phyloP scores from a whole-genome alignment of 2,329 filamentous ascomycete species.

The Purpureocillium lavendulum region DNA sequence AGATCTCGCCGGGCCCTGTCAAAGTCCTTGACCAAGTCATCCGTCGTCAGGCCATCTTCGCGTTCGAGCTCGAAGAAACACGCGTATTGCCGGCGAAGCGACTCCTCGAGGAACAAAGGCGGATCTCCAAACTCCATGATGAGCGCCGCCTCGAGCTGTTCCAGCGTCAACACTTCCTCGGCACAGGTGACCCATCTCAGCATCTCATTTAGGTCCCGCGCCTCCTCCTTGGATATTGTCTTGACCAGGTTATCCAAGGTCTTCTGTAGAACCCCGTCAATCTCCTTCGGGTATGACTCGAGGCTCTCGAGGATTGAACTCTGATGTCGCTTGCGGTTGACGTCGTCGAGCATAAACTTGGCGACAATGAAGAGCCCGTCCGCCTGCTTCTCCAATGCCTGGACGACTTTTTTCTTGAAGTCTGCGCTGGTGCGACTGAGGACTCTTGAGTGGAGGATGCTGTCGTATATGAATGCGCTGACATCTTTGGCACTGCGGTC shows the following conservation, averaged over 20 bases:
- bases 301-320: conserved; percentile 35
- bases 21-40: conserved; percentile 29
- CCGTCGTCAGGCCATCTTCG: conserved; percentile 33
- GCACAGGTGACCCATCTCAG: conserved; percentile 37
- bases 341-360: conserved; percentile 41
- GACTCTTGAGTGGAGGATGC: conserved; percentile 28
- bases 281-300: conserved; percentile 32
- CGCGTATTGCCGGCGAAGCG: conserved; percentile 33
- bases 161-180: conserved; percentile 31
- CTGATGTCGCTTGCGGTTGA: conserved; percentile 34
- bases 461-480: conserved; percentile 29
- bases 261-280: conserved; percentile 31
- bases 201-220: conserved; percentile 36
- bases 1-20: conserved; percentile 21
- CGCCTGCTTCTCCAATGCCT: conserved; percentile 30
- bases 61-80: conserved; percentile 37
- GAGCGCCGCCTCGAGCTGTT: conserved; percentile 33
- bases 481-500: conserved; percentile 35
- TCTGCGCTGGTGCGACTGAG: conserved; percentile 22
- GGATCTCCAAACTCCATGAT: conserved; percentile 32
- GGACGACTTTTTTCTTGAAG: conserved; percentile 28
- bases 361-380: conserved; percentile 41
- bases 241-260: conserved; percentile 32
- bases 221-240: conserved; percentile 28
- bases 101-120: conserved; percentile 31